These are phyloP conservation scores for Phytophthora aleatoria DNA, from an alignment of 352 stramenopile genomes.

Conservation along the genomic window DNA sequence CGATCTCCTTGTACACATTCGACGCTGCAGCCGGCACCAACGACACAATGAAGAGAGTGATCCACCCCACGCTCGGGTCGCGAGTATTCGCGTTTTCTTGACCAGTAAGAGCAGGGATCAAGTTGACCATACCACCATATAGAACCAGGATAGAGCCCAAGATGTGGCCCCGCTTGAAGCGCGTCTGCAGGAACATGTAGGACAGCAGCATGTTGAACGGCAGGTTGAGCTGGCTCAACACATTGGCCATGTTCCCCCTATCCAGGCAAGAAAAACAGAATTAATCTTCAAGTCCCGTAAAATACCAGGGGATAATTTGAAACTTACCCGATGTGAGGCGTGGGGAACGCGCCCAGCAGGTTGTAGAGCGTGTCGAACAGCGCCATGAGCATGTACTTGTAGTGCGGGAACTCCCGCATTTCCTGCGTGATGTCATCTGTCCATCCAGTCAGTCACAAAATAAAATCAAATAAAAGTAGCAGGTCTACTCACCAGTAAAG, in stretches of 20 bases:
- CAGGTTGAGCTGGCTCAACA: slow-evolving; percentile 84
- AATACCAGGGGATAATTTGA: background rate
- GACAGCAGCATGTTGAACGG: slow-evolving; percentile 89
- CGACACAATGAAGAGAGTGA: slow-evolving; percentile 79
- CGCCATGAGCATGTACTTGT: slow-evolving; percentile 89
- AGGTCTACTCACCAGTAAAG: slow-evolving; percentile 52
- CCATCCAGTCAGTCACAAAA: background rate
- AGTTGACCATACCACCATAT: slow-evolving; percentile 84
- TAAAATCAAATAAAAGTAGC: background rate
- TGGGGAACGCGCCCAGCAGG: slow-evolving; percentile 81
- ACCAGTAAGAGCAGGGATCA: slow-evolving; percentile 81
- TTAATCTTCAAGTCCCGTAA: background rate
- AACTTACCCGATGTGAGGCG: slow-evolving; percentile 80
- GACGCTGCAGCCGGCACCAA: slow-evolving; percentile 69
- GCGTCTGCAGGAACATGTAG: slow-evolving; percentile 77
- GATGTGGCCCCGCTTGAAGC: slow-evolving; percentile 86
- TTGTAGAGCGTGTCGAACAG: slow-evolving; percentile 87
- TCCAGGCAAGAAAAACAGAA: slow-evolving; percentile 1
- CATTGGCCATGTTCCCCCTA: slow-evolving; percentile 86
- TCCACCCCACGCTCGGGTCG: slow-evolving; percentile 78
- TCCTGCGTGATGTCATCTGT: slow-evolving; percentile 83
- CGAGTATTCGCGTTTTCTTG: slow-evolving; percentile 71
- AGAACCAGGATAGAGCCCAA: slow-evolving; percentile 85
- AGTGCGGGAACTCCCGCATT: slow-evolving; percentile 84
- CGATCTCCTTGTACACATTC: slow-evolving; percentile 92